A percentile compares a stretch with the other conserved stretches of the same genome.
Conservation (phyloP, 805 yeast genomes). For the Metschnikowia kofuensis region DNA sequence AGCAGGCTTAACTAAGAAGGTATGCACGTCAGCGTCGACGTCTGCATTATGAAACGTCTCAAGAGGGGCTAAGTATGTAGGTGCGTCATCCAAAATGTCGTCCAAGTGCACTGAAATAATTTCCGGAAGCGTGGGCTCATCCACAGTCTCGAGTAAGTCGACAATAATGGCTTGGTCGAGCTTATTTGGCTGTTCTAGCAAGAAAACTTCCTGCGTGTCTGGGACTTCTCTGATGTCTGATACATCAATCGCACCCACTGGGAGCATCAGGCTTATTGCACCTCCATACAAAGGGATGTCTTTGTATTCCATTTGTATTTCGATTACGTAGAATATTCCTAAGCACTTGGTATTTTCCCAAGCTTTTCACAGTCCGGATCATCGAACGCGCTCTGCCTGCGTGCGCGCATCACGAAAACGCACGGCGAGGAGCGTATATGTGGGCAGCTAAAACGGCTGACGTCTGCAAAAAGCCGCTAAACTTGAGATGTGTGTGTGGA, state of each 20-base stretch:
- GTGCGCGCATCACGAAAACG: not conserved
- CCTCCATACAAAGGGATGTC: constrained; percentile 54
- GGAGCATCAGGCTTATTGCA: constrained; percentile 60
- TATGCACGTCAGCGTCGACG: constrained; percentile 14
- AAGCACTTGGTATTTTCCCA: too few species aligned
- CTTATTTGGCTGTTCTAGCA: constrained; percentile 36
- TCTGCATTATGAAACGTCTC: constrained; percentile 12
- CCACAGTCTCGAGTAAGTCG: constrained; percentile 58
- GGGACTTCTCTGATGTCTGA: constrained; percentile 80
- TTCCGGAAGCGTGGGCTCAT: constrained; percentile 29
- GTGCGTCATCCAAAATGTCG: constrained; percentile 45
- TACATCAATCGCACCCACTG: constrained; percentile 67
- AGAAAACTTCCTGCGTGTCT: constrained; percentile 90
- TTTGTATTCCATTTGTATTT: not conserved
- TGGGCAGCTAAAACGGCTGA: too few species aligned
- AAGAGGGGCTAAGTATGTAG: constrained; percentile 15
- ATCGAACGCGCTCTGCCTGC: not conserved
- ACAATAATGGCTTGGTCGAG: constrained; percentile 57
- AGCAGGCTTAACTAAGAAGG: constrained; percentile 18
- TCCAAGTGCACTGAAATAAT: constrained; percentile 53
- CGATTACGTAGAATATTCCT: too few species aligned
- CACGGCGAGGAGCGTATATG: not conserved
- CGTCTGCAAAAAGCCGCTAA: too few species aligned
- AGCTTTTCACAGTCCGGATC: not conserved
- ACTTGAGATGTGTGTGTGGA: too few species aligned